Evolutionary conservation across 495 filamentous ascomycete species (phyloP).

Genomic region (Recurvomyces mirabilis): DNA sequence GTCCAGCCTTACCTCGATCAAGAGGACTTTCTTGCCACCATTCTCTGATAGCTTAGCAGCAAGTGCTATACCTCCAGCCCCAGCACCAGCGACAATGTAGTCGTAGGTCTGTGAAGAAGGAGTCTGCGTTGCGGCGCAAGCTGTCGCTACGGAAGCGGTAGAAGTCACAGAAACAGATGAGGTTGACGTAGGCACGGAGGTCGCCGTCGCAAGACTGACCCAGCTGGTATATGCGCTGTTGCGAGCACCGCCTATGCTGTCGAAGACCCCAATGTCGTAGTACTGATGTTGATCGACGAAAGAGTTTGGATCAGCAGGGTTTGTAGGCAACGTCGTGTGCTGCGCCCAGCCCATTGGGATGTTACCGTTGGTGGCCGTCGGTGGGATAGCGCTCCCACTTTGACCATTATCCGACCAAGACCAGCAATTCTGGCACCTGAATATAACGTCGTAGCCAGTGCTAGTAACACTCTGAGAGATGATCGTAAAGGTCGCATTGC

Average conservation of each 20-base stretch:
- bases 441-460: slow-evolving; percentile 44
- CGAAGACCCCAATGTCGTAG: slow-evolving; percentile 34
- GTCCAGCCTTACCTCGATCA: no score
- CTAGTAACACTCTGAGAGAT: slow-evolving; percentile 42
- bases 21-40: slow-evolving; percentile 49
- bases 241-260: slow-evolving; percentile 31
- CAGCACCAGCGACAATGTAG: slow-evolving; percentile 55
- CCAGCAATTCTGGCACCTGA: slow-evolving; percentile 51
- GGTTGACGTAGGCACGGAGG: background rate
- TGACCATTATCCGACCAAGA: slow-evolving; percentile 41
- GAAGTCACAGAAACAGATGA: slow-evolving; percentile 29
- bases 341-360: slow-evolving; percentile 37
- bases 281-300: slow-evolving; percentile 33
- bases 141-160: slow-evolving; percentile 23
- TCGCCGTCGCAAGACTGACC: slow-evolving; percentile 29
- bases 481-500: slow-evolving; percentile 44
- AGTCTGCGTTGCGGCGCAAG: slow-evolving; percentile 33
- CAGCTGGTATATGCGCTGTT: slow-evolving; percentile 35
- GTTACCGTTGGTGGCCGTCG: slow-evolving; percentile 1
- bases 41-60: slow-evolving; percentile 53
- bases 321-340: slow-evolving; percentile 24
- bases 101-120: slow-evolving; percentile 38
- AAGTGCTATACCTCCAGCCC: slow-evolving; percentile 52
- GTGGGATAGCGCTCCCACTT: slow-evolving; percentile 28
- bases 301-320: slow-evolving; percentile 28